Conservation (phyloP, 1,284 basidiomycete genomes). For the Ustilago cynodontis region DNA sequence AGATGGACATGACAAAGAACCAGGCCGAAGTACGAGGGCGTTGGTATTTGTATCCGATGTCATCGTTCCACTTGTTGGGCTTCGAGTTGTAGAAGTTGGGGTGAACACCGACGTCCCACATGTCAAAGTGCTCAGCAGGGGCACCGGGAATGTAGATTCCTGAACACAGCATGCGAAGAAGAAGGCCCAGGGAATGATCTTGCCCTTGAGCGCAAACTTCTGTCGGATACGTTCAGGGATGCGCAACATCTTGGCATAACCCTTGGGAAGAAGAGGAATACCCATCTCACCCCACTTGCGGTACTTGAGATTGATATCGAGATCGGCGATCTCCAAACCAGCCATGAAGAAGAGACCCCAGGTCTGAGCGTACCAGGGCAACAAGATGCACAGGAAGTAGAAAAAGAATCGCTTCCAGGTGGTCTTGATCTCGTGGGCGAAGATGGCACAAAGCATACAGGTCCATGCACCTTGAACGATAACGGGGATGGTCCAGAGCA, state of each 20-base stretch:
- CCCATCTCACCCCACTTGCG: constrained; percentile 51
- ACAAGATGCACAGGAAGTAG: constrained; percentile 53
- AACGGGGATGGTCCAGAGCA: constrained; percentile 64
- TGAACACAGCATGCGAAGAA: constrained; percentile 55
- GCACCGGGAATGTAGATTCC: constrained; percentile 41
- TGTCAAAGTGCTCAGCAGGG: constrained; percentile 40
- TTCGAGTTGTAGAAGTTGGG: constrained; percentile 53
- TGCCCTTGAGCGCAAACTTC: constrained; percentile 52
- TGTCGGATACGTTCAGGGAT: constrained; percentile 40
- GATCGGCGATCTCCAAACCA: constrained; percentile 61
- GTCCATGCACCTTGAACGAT: constrained; percentile 62
- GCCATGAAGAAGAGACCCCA: constrained; percentile 64
- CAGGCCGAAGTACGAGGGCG: constrained; percentile 42
- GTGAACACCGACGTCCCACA: constrained; percentile 56
- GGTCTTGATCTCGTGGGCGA: constrained; percentile 60
- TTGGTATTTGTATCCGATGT: constrained; percentile 40
- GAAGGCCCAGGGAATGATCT: constrained; percentile 55
- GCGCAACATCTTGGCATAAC: constrained; percentile 28
- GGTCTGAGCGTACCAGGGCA: constrained; percentile 60
- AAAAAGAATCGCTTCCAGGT: constrained; percentile 58
- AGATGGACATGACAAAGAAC: constrained; percentile 56
- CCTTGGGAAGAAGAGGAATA: constrained; percentile 42
- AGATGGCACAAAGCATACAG: constrained; percentile 54
- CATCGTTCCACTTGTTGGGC: constrained; percentile 45
- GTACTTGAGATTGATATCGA: constrained; percentile 61